Evolutionary conservation across 164 flowering plant genomes (phyloP).

Genomic region (Kalanchoe fedtschenkoi): DNA sequence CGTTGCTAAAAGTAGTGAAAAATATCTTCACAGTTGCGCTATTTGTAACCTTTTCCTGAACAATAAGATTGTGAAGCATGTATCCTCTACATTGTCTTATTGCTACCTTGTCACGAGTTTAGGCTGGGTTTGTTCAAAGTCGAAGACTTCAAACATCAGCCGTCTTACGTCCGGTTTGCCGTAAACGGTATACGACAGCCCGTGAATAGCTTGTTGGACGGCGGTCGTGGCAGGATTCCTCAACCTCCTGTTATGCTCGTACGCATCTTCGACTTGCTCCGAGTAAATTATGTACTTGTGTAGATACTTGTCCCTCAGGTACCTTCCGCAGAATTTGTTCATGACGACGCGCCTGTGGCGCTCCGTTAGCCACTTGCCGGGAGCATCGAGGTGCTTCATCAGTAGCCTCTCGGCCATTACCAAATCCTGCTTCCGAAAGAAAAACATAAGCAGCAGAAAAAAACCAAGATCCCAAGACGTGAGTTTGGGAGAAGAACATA

Average conservation of each 20-base stretch:
- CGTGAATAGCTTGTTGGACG: conserved; percentile 90
- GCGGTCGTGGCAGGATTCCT: conserved; percentile 90
- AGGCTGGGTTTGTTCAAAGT: conserved; percentile 92
- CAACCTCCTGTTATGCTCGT: conserved; percentile 70
- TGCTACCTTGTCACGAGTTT: conserved; percentile 19
- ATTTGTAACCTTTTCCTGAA: neutral
- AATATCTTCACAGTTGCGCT: too few relatives aligned
- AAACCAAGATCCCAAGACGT: neutral
- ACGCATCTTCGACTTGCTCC: conserved; percentile 73
- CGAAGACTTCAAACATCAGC: conserved; percentile 95
- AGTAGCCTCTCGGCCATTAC: conserved; percentile 91
- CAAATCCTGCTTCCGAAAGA: conserved; percentile 50
- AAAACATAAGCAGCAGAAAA: neutral
- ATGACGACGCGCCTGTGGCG: conserved; percentile 72
- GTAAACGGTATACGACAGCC: conserved; percentile 71
- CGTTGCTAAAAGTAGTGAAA: too few relatives aligned
- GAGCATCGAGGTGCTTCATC: conserved; percentile 98
- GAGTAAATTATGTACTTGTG: conserved; percentile 67
- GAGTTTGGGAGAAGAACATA: conserved; percentile 10
- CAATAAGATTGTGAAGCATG: neutral
- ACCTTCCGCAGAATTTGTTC: conserved; percentile 93
- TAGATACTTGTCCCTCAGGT: conserved; percentile 71
- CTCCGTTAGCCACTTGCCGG: conserved; percentile 85
- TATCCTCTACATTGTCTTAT: neutral
- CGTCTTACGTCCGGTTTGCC: conserved; percentile 95